Evolutionary conservation across 306 rosid genomes (phyloP), one percentile per base, ranked within the genome.

Genomic region (Citrullus amarus): DNA sequence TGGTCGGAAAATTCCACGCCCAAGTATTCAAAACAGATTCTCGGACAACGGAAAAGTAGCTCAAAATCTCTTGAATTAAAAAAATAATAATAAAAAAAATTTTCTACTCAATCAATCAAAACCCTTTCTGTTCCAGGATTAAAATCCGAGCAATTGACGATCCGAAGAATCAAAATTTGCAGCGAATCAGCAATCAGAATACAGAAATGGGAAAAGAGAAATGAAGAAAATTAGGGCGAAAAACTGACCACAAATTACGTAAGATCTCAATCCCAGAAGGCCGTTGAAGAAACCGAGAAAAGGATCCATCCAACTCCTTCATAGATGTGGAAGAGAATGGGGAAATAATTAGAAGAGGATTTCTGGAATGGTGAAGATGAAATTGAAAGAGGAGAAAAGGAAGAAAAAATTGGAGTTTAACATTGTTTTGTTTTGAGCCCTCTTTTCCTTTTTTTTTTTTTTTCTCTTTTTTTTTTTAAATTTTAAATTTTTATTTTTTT

Each of bases 291-390:
- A 71, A 71, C 18, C 28, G 9, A 72, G 14, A 17, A 72, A 50
- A 14, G 9, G 77, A 72, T 72, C 60, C 77, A 72, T 72, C 77
- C 77, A 71, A 50, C 4, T 71, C 41, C 22, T 71, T 71, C 77
- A 72, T 50, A 72, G 77, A 72, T 72, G 22, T 48, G 41, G 43
- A 9, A 2, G 10, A 46, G 13, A 18, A 48, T 11, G n/a, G 20
- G 57, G 25, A 50, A 60, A 72, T 72, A 22, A 22, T 22, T 51
- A 50, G 5, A 72, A 50, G 14, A 0, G 15, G 77, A 32, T 16
- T 0, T 30, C 59, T 14, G 28, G 28, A 50, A 71, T 71, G 16
- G 77, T 28, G 58, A 32, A 72, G 77, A 72, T 72, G 28, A 25
- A 48, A 69, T 44, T 51, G 10, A 70, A 2, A 20, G 39, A 11